Evolutionary conservation across 2,329 filamentous ascomycete genomes (phyloP).

Genomic region (Penicillium corylophilum): DNA sequence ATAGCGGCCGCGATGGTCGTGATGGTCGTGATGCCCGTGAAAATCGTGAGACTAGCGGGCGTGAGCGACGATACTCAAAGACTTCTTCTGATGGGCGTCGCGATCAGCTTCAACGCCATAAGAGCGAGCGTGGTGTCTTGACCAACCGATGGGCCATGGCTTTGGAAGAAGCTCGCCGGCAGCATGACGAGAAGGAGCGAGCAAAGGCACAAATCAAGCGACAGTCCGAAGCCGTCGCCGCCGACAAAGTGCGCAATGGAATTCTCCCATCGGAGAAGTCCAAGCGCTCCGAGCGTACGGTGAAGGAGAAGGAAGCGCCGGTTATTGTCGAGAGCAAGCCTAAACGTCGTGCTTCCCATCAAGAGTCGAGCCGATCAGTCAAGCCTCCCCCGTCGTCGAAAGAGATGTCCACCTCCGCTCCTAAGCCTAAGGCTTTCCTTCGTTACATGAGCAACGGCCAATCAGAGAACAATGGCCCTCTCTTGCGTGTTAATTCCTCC

Average conservation of each 20-base stretch:
- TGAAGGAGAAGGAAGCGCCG: slow-evolving; percentile 10
- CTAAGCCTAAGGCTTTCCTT: slow-evolving; percentile 28
- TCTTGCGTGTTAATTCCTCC: slow-evolving; percentile 38
- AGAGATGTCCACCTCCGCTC: slow-evolving; percentile 17
- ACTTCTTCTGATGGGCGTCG: slow-evolving; percentile 36
- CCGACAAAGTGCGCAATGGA: slow-evolving; percentile 24
- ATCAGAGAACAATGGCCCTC: slow-evolving; percentile 40
- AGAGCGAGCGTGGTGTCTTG: slow-evolving; percentile 33
- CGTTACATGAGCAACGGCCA: slow-evolving; percentile 42
- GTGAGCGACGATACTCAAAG: slow-evolving; percentile 38
- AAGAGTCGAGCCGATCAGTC: slow-evolving; percentile 20
- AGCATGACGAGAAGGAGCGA: slow-evolving; percentile 35
- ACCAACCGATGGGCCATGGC: slow-evolving; percentile 36
- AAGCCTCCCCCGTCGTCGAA: slow-evolving; percentile 31
- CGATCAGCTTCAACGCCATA: slow-evolving; percentile 31
- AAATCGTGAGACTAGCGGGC: slow-evolving; percentile 18
- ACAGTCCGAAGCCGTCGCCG: slow-evolving; percentile 20
- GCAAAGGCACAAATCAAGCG: slow-evolving; percentile 19
- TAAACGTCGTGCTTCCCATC: slow-evolving; percentile 17
- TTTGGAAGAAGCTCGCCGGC: slow-evolving; percentile 37
- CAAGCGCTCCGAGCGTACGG: slow-evolving; percentile 20
- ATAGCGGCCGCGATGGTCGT: slow-evolving; percentile 27
- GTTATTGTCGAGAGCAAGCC: slow-evolving; percentile 13
- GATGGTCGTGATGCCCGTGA: no score
- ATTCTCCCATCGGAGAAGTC: slow-evolving; percentile 11